Base-by-base conservation (phyloP, 1,284 basidiomycete genomes). In the Boletus hoseneyae region DNA sequence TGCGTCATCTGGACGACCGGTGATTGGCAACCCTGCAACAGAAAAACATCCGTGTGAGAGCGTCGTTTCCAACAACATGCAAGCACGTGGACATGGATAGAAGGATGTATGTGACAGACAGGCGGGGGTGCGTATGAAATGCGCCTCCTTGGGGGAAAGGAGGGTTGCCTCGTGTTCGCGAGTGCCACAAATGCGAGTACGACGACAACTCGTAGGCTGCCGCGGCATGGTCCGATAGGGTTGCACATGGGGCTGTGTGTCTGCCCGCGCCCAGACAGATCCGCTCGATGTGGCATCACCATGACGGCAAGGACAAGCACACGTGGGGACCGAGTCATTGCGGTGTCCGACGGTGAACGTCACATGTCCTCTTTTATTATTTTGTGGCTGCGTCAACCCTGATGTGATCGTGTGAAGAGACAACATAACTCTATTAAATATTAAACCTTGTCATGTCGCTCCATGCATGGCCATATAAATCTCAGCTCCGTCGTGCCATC, bases 91-190 rank as follows among this genome's bases (percentile, higher is more conserved):
- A 10, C 13, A 45, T 32, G 40, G 27, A 29, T 11, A 29, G 27
- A 7, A 29, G 27, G 27, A 29, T 29, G 25, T 52, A 25, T n/a
- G n/a, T n/a, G n/a, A n/a, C n/a, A n/a, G 45, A 55, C 44, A 29
- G 3, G 27, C 8, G 27, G 7, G 21, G 21, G 21, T 3, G 21
- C 21, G 21, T 21, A n/a, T n/a, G n/a, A n/a, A 29, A 29, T 9
- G 2, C 27, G 27, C 27, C 10, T 29, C 27, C 27, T 7, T 29
- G 27, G 8, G 6, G 36, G 52, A 51, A 55, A 58, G 56, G 39
- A 56, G 54, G 54, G 57, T 36, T 16, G 57, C 57, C 57, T 56
- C 54, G 54, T 58, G 53, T 23, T n/a, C n/a, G n/a, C n/a, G n/a
- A n/a, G n/a, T n/a, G n/a, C n/a, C n/a, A n/a, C n/a, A n/a, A n/a